Percentiles rank a stretch among this genome's conserved stretches.
These are phyloP conservation scores for Crithidia expoeki DNA, from an alignment of 208 protist genomes.

Conservation along the genomic window DNA sequence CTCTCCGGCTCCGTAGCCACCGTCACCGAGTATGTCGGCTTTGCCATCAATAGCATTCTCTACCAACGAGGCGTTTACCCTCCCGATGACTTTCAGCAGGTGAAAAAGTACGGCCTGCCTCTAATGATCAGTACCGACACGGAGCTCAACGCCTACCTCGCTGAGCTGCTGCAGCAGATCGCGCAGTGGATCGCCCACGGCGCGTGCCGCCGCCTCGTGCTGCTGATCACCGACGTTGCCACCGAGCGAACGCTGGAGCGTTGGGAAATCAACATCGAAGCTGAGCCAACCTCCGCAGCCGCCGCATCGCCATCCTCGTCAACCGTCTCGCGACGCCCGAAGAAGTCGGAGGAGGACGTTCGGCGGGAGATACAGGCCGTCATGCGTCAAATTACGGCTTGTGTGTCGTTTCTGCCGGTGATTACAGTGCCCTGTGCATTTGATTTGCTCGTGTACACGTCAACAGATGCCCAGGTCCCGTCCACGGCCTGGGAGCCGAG, in stretches of 20 bases:
- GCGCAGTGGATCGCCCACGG: constrained; percentile 90
- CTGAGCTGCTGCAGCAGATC: constrained; percentile 94
- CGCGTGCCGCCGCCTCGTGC: constrained; percentile 94
- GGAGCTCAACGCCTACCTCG: constrained; percentile 95
- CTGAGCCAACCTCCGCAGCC: constrained; percentile 12
- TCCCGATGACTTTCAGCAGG: constrained; percentile 92
- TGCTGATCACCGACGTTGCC: constrained; percentile 85
- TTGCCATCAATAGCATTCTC: constrained; percentile 93
- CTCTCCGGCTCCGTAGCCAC: constrained; percentile 96
- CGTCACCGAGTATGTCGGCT: constrained; percentile 98
- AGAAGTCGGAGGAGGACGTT: constrained; percentile 88
- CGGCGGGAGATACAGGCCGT: constrained; percentile 95
- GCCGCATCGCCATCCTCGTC: not conserved
- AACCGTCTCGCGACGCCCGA: not conserved
- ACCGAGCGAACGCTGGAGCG: constrained; percentile 89
- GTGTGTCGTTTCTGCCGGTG: constrained; percentile 96
- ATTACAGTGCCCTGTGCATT: constrained; percentile 87
- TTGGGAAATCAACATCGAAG: constrained; percentile 95
- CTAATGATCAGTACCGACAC: constrained; percentile 95
- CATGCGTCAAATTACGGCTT: constrained; percentile 97
- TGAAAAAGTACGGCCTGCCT: constrained; percentile 95
- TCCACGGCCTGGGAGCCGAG: constrained; percentile 94
- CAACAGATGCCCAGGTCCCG: constrained; percentile 78
- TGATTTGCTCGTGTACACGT: constrained; percentile 95
- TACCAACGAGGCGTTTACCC: constrained; percentile 98